A percentile compares a stretch with the other conserved stretches of the same genome.
Evolutionary conservation across 129 eudicot species (phyloP).

Genomic region (Flaveria ramosissima): DNA sequence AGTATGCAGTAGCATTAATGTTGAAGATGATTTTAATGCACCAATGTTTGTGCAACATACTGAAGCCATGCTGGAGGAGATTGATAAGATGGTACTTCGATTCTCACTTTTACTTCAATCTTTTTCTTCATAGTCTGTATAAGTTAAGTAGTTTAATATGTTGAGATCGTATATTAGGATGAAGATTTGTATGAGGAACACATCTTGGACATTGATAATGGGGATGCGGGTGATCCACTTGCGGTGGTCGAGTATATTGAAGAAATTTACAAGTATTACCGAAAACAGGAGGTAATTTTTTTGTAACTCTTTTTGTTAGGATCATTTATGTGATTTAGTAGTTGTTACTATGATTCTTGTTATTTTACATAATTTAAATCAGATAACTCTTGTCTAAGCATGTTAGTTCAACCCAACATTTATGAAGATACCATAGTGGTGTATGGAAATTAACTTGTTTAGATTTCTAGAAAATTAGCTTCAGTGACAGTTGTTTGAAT

Average conservation of each 20-base stretch:
- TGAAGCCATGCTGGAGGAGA: constrained; percentile 86
- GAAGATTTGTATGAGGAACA: constrained; percentile 67
- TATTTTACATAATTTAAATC: neutral
- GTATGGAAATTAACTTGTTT: neutral
- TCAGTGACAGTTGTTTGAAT: neutral
- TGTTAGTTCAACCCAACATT: neutral
- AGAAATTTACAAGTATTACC: constrained; percentile 57
- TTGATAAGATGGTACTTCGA: constrained; percentile 63
- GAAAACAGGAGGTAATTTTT: constrained; percentile 52
- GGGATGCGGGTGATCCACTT: constrained; percentile 54
- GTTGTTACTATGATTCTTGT: neutral
- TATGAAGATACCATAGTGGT: constrained; percentile 9
- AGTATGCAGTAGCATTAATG: constrained; percentile 53
- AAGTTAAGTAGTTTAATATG: neutral
- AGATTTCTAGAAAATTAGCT: neutral
- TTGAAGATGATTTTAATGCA: constrained; percentile 52
- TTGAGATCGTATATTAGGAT: constrained; percentile 39
- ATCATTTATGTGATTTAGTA: neutral
- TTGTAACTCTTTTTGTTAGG: neutral
- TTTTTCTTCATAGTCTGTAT: neutral
- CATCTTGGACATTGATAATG: constrained; percentile 57
- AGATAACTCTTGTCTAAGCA: neutral
- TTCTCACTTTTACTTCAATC: neutral
- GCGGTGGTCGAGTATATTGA: constrained; percentile 68
- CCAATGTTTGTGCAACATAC: constrained; percentile 94